These are phyloP conservation scores for Fusarium succisae DNA, from an alignment of 2,329 filamentous ascomycete genomes.

Conservation along the genomic window DNA sequence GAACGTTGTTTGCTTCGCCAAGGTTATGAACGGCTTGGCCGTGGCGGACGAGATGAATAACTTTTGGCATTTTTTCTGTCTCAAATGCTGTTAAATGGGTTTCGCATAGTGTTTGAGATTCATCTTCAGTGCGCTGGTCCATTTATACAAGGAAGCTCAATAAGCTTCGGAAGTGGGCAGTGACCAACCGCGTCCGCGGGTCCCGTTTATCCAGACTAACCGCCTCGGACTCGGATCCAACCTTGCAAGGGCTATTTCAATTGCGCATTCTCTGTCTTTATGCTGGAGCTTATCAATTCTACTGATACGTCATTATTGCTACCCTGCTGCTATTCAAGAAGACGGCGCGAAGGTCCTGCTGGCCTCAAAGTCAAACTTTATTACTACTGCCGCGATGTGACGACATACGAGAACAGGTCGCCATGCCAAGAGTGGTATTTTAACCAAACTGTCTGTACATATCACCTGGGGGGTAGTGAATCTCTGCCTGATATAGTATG, in stretches of 20 bases:
- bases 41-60: background rate
- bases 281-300: fast-evolving
- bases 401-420: fast-evolving
- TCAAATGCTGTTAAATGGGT: fast-evolving
- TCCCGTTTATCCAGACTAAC: fast-evolving
- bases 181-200: background rate
- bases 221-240: background rate
- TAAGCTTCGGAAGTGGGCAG: background rate
- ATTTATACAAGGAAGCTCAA: background rate
- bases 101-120: fast-evolving
- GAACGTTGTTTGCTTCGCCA: background rate
- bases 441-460: no score
- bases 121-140: fast-evolving
- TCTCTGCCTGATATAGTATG: fast-evolving
- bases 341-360: background rate
- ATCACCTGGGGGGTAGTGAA: fast-evolving
- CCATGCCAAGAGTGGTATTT: background rate
- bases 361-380: background rate
- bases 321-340: background rate
- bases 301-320: background rate
- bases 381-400: fast-evolving
- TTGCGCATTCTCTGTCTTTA: background rate
- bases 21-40: background rate
- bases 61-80: background rate
- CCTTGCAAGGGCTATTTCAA: background rate